Base-by-base conservation (phyloP, 1,139 yeast species). In the Suhomyces bribrorum region DNA sequence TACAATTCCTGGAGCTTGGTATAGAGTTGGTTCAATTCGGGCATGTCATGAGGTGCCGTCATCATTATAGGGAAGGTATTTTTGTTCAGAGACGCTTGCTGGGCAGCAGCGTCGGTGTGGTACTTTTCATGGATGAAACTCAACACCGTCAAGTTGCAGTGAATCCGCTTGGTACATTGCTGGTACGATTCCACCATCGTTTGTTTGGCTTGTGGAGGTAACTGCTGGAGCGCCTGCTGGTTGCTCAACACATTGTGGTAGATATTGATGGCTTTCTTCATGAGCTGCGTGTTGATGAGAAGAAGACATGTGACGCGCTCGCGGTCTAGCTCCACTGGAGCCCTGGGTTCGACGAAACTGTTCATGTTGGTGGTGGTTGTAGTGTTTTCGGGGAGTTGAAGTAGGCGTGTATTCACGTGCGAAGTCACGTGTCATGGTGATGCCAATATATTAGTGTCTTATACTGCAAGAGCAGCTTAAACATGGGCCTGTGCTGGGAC, bases 1-100 rank as follows among this genome's bases (percentile, higher is more conserved):
- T 77, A 78, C 30, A 78, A 53, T 37, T 73, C 78, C 46, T 76
- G 78, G 36, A 78, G 58, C 37, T 70, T 61, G 26, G 63, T 59
- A 52, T 78, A 78, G 35, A 74, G 62, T 32, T 64, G 73, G 38
- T 59, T 61, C 37, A 78, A 61, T 49, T 77, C 83, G 0, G 81
- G 79, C 66, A 77, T 68, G 36, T 77, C 81, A 5, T 69, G 71
- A 3, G 83, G 83, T 5, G 83, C 73, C 4, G 76, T 63, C 45
- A 77, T 65, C 33, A 77, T 72, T 26, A 73, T 64, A 0, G 83
- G 83, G 44, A 76, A 72, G 40, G 74, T 60, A 34, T 72, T 55
- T 50, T 68, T 56, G 53, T 68, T 56, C 13, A 56, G 60, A 14
- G 52, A 56, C 5, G 54, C 55, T 29, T 54, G 57, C 14, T 52